Evolutionary conservation across 1,284 basidiomycete species (phyloP).

Genomic region (Fomitopsis pinicola): DNA sequence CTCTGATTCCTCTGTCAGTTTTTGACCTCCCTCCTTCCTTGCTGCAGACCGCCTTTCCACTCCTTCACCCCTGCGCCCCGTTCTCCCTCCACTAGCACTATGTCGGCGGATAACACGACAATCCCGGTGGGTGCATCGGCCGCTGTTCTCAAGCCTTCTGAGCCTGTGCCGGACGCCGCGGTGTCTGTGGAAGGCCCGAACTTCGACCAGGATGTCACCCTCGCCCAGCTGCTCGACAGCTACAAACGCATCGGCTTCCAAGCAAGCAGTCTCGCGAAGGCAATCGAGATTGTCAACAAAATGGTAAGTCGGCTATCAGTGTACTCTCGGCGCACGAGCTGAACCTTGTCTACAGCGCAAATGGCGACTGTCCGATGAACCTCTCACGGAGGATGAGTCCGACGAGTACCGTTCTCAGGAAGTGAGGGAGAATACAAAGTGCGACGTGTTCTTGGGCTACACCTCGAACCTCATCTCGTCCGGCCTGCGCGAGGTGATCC

Average conservation of each 20-base stretch:
- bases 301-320: constrained; percentile 56
- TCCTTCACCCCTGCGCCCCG: not conserved
- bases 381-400: constrained; percentile 60
- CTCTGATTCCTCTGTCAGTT: not conserved
- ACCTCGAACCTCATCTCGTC: constrained; percentile 99
- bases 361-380: constrained; percentile 84
- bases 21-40: not conserved
- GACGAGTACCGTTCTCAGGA: constrained; percentile 58
- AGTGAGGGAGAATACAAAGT: constrained; percentile 65
- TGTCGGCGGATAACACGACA: constrained; percentile 19
- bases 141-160: constrained; percentile 76
- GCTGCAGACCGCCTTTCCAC: not conserved
- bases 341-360: constrained; percentile 46
- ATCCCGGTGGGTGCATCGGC: constrained; percentile 61
- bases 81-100: constrained; percentile 3
- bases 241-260: constrained; percentile 96
- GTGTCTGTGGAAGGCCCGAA: constrained; percentile 85
- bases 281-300: constrained; percentile 86
- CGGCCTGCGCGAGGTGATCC: constrained; percentile 90
- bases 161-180: constrained; percentile 68
- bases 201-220: constrained; percentile 68
- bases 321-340: not conserved
- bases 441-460: constrained; percentile 94
- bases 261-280: constrained; percentile 85
- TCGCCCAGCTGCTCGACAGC: constrained; percentile 70